Percentiles rank a stretch among this genome's conserved stretches.
Conservation (phyloP, 768 basidiomycete species). For the Lenzites betulinus region DNA sequence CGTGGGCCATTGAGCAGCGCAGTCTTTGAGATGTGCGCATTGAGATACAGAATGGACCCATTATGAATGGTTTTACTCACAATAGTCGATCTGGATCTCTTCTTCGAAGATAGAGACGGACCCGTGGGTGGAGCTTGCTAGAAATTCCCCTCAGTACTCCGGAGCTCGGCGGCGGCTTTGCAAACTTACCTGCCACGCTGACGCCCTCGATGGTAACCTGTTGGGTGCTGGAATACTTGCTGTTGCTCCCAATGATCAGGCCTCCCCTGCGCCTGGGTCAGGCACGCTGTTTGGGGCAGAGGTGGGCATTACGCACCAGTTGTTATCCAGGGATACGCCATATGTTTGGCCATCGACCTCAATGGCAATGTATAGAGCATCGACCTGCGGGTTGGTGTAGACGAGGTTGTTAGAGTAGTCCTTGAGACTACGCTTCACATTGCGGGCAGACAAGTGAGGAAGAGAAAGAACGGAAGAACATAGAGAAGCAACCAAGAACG, state of each 20-base stretch:
- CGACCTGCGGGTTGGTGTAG: slow-evolving; percentile 13
- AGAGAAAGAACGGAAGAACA: slow-evolving; percentile 15
- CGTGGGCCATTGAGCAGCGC: slow-evolving; percentile 8
- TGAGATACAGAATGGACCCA: background rate
- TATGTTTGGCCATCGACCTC: slow-evolving; percentile 4
- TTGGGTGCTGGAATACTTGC: background rate
- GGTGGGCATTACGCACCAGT: slow-evolving; percentile 6
- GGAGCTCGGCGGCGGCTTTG: background rate
- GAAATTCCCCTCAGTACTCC: background rate
- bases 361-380: slow-evolving; percentile 11
- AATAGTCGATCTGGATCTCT: slow-evolving; percentile 13
- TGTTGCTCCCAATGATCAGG: background rate
- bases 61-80: background rate
- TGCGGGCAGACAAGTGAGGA: slow-evolving; percentile 4
- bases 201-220: background rate
- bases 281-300: background rate
- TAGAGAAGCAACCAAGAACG: slow-evolving; percentile 15
- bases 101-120: slow-evolving; percentile 10
- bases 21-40: background rate
- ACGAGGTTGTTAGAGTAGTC: slow-evolving; percentile 15
- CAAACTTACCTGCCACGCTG: background rate
- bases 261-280: slow-evolving; percentile 8
- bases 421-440: slow-evolving; percentile 1
- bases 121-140: slow-evolving; percentile 5
- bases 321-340: slow-evolving; percentile 13